Evolutionary conservation across 305 asterid species (phyloP).

Genomic region (Lippia alba): DNA sequence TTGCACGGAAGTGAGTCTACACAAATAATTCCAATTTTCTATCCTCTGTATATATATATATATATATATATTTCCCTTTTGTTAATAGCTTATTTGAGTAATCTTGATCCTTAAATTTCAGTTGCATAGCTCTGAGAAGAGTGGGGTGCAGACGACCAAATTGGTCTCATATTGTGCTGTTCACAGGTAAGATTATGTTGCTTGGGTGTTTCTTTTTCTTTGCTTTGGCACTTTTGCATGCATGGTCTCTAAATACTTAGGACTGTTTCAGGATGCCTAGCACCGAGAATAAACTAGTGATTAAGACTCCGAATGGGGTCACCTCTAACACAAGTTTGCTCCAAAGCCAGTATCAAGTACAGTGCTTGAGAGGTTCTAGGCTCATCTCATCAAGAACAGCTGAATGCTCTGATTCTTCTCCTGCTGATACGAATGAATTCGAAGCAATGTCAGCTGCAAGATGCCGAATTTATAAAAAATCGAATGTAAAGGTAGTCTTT

Average conservation of each 20-base stretch:
- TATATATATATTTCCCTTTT: too few relatives aligned
- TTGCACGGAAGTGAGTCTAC: constrained; percentile 82
- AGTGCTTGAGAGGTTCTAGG: constrained; percentile 67
- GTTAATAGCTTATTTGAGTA: constrained; percentile 26
- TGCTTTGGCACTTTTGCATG: constrained; percentile 21
- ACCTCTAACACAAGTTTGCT: constrained; percentile 65
- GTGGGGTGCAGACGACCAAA: constrained; percentile 71
- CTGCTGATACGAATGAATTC: constrained; percentile 48
- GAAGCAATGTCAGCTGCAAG: constrained; percentile 85
- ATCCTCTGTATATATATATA: too few relatives aligned
- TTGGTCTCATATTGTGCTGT: constrained; percentile 83
- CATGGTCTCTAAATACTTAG: constrained; percentile 27
- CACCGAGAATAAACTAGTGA: constrained; percentile 74
- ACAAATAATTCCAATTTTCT: too few relatives aligned
- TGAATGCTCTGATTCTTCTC: constrained; percentile 59
- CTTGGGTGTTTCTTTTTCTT: constrained; percentile 19
- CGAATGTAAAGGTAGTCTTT: constrained; percentile 58
- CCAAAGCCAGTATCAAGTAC: constrained; percentile 67
- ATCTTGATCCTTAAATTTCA: constrained; percentile 44
- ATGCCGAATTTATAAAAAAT: constrained; percentile 70
- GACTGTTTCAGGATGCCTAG: constrained; percentile 70
- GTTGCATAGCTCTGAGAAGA: constrained; percentile 86
- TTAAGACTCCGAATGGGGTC: constrained; percentile 71
- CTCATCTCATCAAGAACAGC: constrained; percentile 59
- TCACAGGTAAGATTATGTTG: constrained; percentile 64